Conservation (phyloP, 169 alveolate species). For the Amoebophrya sp. region DNA sequence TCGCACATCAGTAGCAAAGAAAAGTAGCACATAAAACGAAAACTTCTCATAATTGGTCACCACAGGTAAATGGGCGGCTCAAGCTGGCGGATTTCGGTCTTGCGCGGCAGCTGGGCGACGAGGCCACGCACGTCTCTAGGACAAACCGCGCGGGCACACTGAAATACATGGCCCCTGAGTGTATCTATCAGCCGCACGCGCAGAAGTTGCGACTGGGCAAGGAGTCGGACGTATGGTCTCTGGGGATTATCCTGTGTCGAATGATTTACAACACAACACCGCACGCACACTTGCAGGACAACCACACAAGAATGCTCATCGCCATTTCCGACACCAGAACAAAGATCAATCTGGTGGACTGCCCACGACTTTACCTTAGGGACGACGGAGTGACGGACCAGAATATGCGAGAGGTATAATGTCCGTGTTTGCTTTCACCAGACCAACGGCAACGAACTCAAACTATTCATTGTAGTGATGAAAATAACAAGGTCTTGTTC, state of each 20-base stretch:
- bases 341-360: background rate
- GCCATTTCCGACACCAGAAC: background rate
- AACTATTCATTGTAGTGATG: no score
- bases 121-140: background rate
- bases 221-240: background rate
- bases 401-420: no score
- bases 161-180: conserved; percentile 16
- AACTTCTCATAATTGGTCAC: no score
- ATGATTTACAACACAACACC: conserved; percentile 13
- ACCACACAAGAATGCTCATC: conserved; percentile 11
- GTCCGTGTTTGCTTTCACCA: no score
- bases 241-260: conserved; percentile 9
- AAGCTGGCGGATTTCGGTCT: conserved; percentile 5
- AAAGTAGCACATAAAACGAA: no score
- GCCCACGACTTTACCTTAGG: background rate
- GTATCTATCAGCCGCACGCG: conserved; percentile 23
- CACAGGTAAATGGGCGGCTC: background rate
- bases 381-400: background rate
- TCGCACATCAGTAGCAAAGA: no score
- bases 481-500: no score
- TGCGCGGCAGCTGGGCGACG: conserved; percentile 22
- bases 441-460: no score
- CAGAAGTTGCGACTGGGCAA: background rate
- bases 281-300: conserved; percentile 20
- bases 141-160: conserved; percentile 1